Conservation (phyloP, 768 basidiomycete genomes). For the Pisolithus tinctorius region DNA sequence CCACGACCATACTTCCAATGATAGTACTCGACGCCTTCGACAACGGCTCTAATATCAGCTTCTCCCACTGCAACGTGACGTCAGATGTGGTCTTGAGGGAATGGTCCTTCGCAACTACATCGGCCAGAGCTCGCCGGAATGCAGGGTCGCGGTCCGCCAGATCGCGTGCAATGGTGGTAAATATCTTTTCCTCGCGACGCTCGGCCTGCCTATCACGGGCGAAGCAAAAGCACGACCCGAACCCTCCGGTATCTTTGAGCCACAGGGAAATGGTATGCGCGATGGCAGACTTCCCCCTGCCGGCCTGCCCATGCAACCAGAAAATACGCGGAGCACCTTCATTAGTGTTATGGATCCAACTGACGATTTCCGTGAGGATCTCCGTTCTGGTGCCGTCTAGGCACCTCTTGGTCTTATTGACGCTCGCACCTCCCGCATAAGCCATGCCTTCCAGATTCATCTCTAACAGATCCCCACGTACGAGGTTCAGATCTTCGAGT, state of each 20-base stretch:
- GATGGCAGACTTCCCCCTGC: neutral
- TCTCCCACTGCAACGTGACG: slow-evolving; percentile 10
- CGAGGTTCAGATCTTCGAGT: neutral
- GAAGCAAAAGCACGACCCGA: neutral
- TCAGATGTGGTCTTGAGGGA: neutral
- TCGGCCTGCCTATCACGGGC: neutral
- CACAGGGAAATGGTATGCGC: neutral
- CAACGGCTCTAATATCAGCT: slow-evolving; percentile 13
- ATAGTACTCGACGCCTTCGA: slow-evolving; percentile 4
- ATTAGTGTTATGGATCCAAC: neutral
- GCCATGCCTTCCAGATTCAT: neutral
- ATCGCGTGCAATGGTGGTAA: neutral
- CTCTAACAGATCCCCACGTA: too few relatives aligned
- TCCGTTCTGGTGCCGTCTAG: neutral
- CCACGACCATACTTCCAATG: slow-evolving; percentile 13
- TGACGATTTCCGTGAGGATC: neutral
- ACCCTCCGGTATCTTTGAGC: neutral
- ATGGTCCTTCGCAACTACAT: neutral
- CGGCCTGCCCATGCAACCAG: neutral
- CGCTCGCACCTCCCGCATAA: neutral
- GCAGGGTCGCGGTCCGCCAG: neutral
- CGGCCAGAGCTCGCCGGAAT: neutral
- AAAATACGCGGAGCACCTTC: neutral
- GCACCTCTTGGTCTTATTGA: neutral
- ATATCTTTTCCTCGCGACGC: neutral